These are phyloP conservation scores for Podosphaera xanthii DNA, from an alignment of 2,329 filamentous ascomycete genomes.

Conservation along the genomic window DNA sequence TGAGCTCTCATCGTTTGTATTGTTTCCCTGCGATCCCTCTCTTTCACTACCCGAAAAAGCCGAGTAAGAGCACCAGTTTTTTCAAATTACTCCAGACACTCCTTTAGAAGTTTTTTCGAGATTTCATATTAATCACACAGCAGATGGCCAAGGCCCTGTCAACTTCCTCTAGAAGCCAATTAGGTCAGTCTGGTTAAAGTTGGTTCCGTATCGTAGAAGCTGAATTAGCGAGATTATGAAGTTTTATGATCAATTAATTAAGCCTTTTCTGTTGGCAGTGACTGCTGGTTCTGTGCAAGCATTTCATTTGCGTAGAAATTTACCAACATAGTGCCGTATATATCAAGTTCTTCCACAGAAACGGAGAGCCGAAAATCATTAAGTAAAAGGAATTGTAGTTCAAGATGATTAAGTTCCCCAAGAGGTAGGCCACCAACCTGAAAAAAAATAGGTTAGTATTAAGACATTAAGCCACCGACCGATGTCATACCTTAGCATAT, in stretches of 20 bases:
- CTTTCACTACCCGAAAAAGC: neutral
- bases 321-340: conserved; percentile 94
- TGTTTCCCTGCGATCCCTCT: too few species aligned
- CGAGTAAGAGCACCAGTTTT: neutral
- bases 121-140: neutral
- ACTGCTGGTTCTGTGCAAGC: conserved; percentile 23
- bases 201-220: neutral
- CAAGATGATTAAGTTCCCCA: conserved; percentile 81
- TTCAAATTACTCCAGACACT: neutral
- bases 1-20: neutral
- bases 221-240: neutral
- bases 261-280: conserved; percentile 9
- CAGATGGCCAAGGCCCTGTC: neutral
- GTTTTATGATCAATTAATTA: conserved; percentile 3
- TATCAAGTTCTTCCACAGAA: conserved; percentile 83
- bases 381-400: conserved; percentile 81
- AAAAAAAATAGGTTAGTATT: neutral
- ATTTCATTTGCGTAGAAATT: conserved; percentile 57
- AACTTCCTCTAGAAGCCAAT: neutral
- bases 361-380: conserved; percentile 93
- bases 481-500: conserved; percentile 72
- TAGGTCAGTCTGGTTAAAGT: neutral
- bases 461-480: conserved; percentile 1
- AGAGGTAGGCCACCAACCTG: conserved; percentile 87
- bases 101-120: neutral